Percentiles rank a stretch among this genome's conserved stretches.
These are phyloP conservation scores for Thermochaetoides thermophila DNA, from an alignment of 495 filamentous ascomycete genomes.

Conservation along the genomic window DNA sequence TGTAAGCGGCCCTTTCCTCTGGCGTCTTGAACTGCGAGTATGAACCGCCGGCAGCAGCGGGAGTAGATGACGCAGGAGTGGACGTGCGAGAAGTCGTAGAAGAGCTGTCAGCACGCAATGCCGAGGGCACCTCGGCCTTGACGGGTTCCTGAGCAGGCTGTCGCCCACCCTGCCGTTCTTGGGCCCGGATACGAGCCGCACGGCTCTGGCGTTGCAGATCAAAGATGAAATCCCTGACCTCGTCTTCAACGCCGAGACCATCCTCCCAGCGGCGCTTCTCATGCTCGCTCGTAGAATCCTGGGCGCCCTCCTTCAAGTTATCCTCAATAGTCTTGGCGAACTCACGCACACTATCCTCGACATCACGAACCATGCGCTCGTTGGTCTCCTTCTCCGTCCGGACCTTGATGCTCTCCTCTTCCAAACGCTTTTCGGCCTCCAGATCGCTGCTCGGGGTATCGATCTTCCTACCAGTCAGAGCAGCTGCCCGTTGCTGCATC, in stretches of 20 bases:
- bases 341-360: conserved; percentile 91
- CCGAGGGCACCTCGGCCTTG: conserved; percentile 25
- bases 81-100: conserved; percentile 27
- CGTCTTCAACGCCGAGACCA: conserved; percentile 88
- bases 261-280: conserved; percentile 94
- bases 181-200: conserved; percentile 55
- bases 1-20: conserved; percentile 87
- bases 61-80: conserved; percentile 24
- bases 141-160: conserved; percentile 30
- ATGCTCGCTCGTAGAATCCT: conserved; percentile 56
- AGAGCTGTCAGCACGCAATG: conserved; percentile 25
- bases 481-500: conserved; percentile 95
- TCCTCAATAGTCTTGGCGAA: conserved; percentile 74
- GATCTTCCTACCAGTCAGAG: conserved; percentile 69
- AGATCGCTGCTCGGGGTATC: conserved; percentile 41
- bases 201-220: conserved; percentile 78
- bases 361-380: conserved; percentile 88
- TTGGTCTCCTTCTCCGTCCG: conserved; percentile 82
- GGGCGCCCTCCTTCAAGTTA: conserved; percentile 67
- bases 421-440: conserved; percentile 66
- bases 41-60: conserved; percentile 32
- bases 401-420: conserved; percentile 70
- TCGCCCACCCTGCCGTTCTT: conserved; percentile 40
- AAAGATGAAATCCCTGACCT: conserved; percentile 93
- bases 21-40: conserved; percentile 78